Evolutionary conservation across 2,329 filamentous ascomycete species (phyloP).

Genomic region (Aspergillus sp.): DNA sequence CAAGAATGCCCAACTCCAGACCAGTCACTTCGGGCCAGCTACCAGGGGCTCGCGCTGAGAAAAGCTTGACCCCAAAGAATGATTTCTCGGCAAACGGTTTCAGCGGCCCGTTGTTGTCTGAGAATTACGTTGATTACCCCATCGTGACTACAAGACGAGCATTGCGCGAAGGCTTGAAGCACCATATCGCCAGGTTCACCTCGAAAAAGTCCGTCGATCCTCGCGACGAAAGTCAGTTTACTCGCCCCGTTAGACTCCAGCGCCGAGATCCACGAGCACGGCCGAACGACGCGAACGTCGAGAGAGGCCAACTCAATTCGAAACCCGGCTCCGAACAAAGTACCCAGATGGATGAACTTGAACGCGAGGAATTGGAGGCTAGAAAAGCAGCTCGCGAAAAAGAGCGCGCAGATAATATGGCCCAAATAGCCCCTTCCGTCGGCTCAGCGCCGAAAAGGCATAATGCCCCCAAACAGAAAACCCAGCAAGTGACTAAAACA

Average conservation of each 20-base stretch:
- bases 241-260: conserved; percentile 83
- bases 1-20: conserved; percentile 29
- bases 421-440: conserved; percentile 85
- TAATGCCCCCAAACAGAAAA: conserved; percentile 71
- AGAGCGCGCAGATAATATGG: conserved; percentile 81
- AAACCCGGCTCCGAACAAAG: conserved; percentile 39
- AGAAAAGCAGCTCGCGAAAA: conserved; percentile 76
- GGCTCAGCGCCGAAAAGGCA: conserved; percentile 70
- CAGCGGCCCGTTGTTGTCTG: conserved; percentile 43
- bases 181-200: conserved; percentile 84
- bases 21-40: conserved; percentile 21
- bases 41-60: conserved; percentile 23
- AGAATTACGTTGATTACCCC: conserved; percentile 59
- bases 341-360: conserved; percentile 65
- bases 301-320: conserved; percentile 37
- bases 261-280: conserved; percentile 76
- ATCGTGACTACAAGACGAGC: conserved; percentile 81
- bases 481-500: conserved; percentile 80
- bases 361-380: conserved; percentile 60
- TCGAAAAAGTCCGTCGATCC: conserved; percentile 64
- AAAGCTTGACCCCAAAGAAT: conserved; percentile 25
- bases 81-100: conserved; percentile 45
- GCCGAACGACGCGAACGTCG: conserved; percentile 57
- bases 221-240: conserved; percentile 79
- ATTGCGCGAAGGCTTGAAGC: conserved; percentile 74